Conservation (phyloP, 1,284 basidiomycete genomes). For the Trichosporon sp. region DNA sequence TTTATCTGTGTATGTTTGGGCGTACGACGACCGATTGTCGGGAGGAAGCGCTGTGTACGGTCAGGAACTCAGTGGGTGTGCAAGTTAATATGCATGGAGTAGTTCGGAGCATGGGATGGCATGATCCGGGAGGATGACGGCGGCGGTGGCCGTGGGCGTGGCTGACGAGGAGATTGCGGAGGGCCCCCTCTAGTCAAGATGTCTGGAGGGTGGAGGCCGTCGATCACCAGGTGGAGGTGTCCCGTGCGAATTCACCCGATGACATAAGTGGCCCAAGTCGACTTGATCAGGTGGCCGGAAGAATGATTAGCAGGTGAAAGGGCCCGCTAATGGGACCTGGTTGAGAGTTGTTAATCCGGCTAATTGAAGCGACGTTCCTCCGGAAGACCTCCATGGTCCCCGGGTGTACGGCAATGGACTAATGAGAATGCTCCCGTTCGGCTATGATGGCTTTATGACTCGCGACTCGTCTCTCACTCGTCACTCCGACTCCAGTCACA, state of each 20-base stretch:
- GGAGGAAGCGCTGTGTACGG: too few relatives aligned
- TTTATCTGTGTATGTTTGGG: too few relatives aligned
- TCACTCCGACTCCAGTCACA: background rate
- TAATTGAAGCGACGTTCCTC: conserved; percentile 7
- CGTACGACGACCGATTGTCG: too few relatives aligned
- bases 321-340: background rate
- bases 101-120: background rate
- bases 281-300: background rate
- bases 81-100: background rate
- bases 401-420: too few relatives aligned
- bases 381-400: background rate
- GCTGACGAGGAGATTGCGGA: background rate
- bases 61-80: background rate
- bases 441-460: conserved; percentile 14
- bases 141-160: background rate
- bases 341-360: background rate
- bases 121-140: background rate
- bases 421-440: conserved; percentile 2
- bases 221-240: background rate
- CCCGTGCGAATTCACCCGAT: conserved; percentile 7
- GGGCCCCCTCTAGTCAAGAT: background rate
- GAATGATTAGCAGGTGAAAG: background rate
- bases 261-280: background rate
- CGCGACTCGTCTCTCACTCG: conserved; percentile 2
- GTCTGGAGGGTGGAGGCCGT: background rate